A percentile compares a stretch with the other conserved stretches of the same genome.
Conservation (phyloP, 176 grass and related monocot genomes). For the Tillandsia leiboldiana region DNA sequence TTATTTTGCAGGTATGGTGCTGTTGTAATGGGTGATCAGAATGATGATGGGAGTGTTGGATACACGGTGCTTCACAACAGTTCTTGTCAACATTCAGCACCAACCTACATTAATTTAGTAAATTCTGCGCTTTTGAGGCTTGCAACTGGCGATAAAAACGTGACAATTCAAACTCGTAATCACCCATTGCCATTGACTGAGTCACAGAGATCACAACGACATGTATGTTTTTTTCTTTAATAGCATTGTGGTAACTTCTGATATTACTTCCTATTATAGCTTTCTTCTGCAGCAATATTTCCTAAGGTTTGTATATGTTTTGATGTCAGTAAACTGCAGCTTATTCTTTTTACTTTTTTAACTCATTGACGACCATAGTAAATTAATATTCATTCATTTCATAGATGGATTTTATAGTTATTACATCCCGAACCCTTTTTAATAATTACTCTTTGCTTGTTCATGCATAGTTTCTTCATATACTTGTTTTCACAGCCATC, state of each 20-base stretch:
- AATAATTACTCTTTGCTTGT: no score
- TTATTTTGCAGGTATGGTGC: slow-evolving; percentile 34
- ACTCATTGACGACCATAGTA: no score
- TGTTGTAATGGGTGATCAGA: slow-evolving; percentile 32
- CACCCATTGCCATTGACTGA: slow-evolving; percentile 36
- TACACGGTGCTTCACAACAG: slow-evolving; percentile 46
- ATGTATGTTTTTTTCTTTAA: slow-evolving; percentile 19
- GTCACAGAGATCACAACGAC: slow-evolving; percentile 30
- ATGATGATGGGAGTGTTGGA: slow-evolving; percentile 29
- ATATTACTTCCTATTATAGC: neutral
- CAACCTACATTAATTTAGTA: slow-evolving; percentile 42
- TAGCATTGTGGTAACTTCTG: neutral
- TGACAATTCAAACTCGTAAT: slow-evolving; percentile 35
- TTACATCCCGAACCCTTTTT: no score
- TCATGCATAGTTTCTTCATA: no score
- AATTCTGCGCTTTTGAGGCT: slow-evolving; percentile 42
- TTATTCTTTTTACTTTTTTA: no score
- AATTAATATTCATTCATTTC: no score
- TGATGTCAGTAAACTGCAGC: no score
- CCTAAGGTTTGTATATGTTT: no score
- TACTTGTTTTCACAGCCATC: no score
- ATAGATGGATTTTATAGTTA: no score
- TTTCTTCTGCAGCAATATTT: no score
- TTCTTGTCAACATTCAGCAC: slow-evolving; percentile 41
- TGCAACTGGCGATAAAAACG: slow-evolving; percentile 22